Percentiles rank a stretch among this genome's conserved stretches.
Evolutionary conservation across 2,329 filamentous ascomycete species (phyloP).

Genomic region (Aureobasidium sp.): DNA sequence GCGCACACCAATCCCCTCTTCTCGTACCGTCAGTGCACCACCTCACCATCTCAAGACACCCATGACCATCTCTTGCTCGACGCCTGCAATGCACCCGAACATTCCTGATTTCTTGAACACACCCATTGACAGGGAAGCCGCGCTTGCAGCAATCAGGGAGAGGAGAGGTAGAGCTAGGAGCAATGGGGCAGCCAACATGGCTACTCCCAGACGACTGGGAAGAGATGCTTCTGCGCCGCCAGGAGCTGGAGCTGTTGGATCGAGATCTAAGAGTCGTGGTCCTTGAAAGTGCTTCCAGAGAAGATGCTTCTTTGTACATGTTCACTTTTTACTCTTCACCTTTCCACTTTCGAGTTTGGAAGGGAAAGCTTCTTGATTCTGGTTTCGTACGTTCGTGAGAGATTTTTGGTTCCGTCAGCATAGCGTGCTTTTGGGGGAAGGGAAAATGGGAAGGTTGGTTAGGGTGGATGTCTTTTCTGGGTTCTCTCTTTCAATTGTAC

Average conservation of each 20-base stretch:
- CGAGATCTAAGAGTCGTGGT: constrained; percentile 5
- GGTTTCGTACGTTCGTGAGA: background rate
- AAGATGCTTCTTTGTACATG: background rate
- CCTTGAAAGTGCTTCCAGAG: background rate
- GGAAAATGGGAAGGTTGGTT: background rate
- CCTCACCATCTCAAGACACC: constrained; percentile 24
- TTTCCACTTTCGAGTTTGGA: background rate
- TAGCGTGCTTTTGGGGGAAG: background rate
- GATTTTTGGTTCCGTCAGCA: background rate
- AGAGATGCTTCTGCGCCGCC: constrained; percentile 10
- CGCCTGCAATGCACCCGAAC: constrained; percentile 16
- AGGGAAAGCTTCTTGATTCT: background rate
- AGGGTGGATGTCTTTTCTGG: background rate
- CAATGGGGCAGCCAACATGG: constrained; percentile 13
- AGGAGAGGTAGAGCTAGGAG: constrained; percentile 64
- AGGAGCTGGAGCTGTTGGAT: background rate
- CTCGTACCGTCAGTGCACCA: constrained; percentile 23
- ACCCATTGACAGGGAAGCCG: constrained; percentile 56
- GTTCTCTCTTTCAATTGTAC: background rate
- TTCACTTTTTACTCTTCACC: background rate
- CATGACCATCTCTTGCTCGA: constrained; percentile 22
- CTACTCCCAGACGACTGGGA: background rate
- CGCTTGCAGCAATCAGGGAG: constrained; percentile 67
- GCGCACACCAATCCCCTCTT: constrained; percentile 24
- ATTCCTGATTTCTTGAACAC: constrained; percentile 28